A percentile compares a stretch with the other conserved stretches of the same genome.
These are phyloP conservation scores for Coelastrella sp. DNA, from an alignment of 139 green algal genomes.

Conservation along the genomic window DNA sequence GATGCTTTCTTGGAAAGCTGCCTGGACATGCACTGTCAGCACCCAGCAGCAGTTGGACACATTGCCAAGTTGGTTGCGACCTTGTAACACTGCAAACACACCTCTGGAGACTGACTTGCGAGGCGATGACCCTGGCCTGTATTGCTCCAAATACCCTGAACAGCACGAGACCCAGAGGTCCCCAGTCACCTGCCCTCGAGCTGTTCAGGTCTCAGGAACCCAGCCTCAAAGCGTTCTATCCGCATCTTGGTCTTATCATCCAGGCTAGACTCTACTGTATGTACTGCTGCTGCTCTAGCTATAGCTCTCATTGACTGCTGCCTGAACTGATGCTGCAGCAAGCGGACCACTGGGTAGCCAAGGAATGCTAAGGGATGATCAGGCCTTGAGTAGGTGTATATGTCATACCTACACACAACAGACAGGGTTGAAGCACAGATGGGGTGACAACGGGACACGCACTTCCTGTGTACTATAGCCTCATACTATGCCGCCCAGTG, in stretches of 20 bases:
- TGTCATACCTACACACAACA: conserved; percentile 61
- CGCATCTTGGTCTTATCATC: conserved; percentile 16
- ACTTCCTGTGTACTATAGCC: neutral
- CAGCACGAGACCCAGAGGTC: too few relatives aligned
- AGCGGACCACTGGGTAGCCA: conserved; percentile 70
- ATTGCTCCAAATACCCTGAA: too few relatives aligned
- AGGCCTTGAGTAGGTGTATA: conserved; percentile 64
- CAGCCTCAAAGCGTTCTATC: conserved; percentile 5
- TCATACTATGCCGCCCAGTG: neutral
- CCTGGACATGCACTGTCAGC: too few relatives aligned
- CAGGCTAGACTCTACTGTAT: conserved; percentile 19
- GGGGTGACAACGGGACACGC: neutral
- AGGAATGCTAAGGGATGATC: conserved; percentile 62
- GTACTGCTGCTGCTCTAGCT: conserved; percentile 35
- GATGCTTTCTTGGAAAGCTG: too few relatives aligned
- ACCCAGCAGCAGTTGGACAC: too few relatives aligned
- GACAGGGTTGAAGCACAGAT: neutral
- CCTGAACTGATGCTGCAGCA: conserved; percentile 66
- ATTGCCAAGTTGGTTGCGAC: too few relatives aligned
- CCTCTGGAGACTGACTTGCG: too few relatives aligned
- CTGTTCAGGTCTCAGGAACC: neutral
- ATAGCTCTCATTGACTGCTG: conserved; percentile 50
- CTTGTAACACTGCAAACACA: too few relatives aligned
- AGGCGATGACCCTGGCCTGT: too few relatives aligned
- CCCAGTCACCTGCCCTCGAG: neutral